A percentile compares a stretch with the other conserved stretches of the same genome.
phyloP scores from a whole-genome alignment of 2,329 filamentous ascomycete species.

The Trichoderma arundinaceum region DNA sequence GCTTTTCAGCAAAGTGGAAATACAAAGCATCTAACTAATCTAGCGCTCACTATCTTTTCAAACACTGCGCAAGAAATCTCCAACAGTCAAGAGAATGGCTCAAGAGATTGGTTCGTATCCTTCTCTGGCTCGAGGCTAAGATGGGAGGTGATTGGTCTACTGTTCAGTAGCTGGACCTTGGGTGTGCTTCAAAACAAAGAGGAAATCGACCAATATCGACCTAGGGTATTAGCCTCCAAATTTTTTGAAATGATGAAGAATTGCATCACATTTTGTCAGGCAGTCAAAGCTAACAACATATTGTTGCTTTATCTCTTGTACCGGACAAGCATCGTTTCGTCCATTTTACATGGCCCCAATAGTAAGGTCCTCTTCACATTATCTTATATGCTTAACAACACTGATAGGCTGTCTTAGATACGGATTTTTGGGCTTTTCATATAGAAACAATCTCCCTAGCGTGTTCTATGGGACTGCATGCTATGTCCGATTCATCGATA shows the following conservation, averaged over 20 bases:
- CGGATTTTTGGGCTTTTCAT: too few species aligned
- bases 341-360: neutral
- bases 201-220: neutral
- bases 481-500: neutral
- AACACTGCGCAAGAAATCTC: neutral
- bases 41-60: constrained; percentile 4
- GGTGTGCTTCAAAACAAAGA: constrained; percentile 1
- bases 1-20: too few species aligned
- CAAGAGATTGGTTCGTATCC: neutral
- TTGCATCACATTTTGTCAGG: constrained; percentile 13
- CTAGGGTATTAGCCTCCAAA: neutral
- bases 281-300: neutral
- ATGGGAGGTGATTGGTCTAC: constrained; percentile 13
- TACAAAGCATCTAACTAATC: neutral
- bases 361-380: neutral
- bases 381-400: neutral
- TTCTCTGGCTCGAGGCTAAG: neutral
- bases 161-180: constrained; percentile 23
- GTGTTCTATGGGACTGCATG: neutral
- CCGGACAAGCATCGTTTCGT: constrained; percentile 17
- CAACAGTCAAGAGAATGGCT: neutral
- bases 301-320: constrained; percentile 3
- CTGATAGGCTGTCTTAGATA: neutral
- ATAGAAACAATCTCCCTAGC: too few species aligned
- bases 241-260: constrained; percentile 6